Conservation (phyloP, 345 rosid genomes). For the Syzygium oleosum region DNA sequence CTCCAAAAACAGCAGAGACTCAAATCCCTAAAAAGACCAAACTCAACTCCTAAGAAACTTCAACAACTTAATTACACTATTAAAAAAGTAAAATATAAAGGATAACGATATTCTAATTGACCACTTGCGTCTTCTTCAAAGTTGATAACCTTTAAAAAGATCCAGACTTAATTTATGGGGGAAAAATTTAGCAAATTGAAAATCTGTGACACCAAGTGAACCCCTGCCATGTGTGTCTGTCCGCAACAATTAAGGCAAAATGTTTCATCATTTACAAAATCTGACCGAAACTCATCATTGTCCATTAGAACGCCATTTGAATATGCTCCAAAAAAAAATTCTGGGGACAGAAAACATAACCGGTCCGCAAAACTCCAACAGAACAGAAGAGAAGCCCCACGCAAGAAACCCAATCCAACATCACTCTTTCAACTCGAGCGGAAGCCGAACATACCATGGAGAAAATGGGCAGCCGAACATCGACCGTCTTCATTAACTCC, state of each 20-base stretch:
- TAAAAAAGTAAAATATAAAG: background rate
- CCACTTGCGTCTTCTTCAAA: background rate
- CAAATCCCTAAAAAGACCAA: background rate
- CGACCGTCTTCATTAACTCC: constrained; percentile 61
- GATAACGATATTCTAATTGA: background rate
- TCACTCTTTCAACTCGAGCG: background rate
- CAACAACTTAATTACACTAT: background rate
- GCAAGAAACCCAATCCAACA: background rate
- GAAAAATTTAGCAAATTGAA: background rate
- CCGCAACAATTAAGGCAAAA: background rate
- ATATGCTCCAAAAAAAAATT: background rate
- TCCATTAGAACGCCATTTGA: background rate
- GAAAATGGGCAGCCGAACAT: constrained; percentile 47
- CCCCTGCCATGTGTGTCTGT: background rate
- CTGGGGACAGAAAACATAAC: background rate
- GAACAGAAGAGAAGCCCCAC: background rate
- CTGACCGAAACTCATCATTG: background rate
- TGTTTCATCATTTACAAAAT: background rate
- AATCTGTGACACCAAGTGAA: background rate
- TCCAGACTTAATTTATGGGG: background rate
- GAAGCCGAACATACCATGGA: constrained; percentile 52
- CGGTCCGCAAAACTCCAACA: background rate
- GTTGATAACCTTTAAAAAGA: background rate
- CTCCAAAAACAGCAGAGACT: background rate
- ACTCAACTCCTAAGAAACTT: background rate